Base-by-base conservation (phyloP, 257 asterid genomes). In the Rubia yunnanensis region DNA sequence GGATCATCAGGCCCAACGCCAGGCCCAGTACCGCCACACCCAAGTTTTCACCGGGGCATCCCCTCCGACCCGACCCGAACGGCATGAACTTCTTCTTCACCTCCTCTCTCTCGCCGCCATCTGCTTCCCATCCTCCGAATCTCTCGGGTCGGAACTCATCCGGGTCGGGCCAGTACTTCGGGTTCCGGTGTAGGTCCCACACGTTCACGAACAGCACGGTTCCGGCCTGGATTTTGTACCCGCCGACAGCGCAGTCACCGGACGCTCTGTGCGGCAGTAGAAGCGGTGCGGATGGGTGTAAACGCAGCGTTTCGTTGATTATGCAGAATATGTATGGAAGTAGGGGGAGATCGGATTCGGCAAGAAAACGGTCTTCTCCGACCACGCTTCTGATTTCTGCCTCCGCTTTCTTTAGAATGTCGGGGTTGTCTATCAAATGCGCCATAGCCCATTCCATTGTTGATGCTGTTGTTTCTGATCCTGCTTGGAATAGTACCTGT, bases 21-120 rank as follows among this genome's bases (percentile, higher is more conserved):
- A 87, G 64, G 3, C 85, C 90, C 11, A 87, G 70, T 5, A 84
- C 67, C 1, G 71, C 81, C 57, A 70, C 36, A 1, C 89, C 95
- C 77, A 87, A 67, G 66, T 70, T 83, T 77, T 84, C 91, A 0
- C 96, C 95, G 0, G 96, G 97, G 27, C 97, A 87, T 1, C 87
- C 74, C 63, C 97, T 79, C 70, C 95, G 74, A 0, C 96, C 96
- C 4, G 64, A 70, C 3, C 96, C 95, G 68, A 90, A 90, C 0
- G 92, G 80, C 56, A 84, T 44, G 39, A 72, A 57, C 68, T 32
- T 62, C 22, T 75, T 71, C 18, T 76, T 83, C 17, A 82, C 82
- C 30, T 66, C 67, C 10, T 41, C 49, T 5, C 17, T 41, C 49
- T 41, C 49, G 14, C 66, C 26, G 32, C 76, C 82, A 17, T 61